Conservation (phyloP, 2,329 filamentous ascomycete species). For the Aspergillus oerlinghausenensis region DNA sequence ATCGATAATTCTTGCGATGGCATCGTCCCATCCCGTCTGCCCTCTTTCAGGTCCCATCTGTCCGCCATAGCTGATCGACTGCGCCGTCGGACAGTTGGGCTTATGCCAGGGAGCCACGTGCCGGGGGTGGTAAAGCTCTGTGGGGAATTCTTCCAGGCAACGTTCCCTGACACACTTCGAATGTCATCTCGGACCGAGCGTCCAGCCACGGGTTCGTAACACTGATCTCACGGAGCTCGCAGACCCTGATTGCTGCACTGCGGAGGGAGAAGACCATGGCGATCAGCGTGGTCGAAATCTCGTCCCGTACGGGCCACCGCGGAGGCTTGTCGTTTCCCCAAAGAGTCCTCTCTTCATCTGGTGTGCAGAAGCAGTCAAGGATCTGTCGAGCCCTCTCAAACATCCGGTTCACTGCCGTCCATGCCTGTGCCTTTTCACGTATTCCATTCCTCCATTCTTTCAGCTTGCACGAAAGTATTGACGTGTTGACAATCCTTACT, state of each 20-base stretch:
- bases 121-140: constrained; percentile 3
- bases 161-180: constrained; percentile 4
- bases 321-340: constrained; percentile 4
- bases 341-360: neutral
- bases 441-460: neutral
- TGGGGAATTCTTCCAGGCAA: constrained; percentile 10
- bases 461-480: neutral
- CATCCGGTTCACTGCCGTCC: neutral
- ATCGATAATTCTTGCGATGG: constrained; percentile 7
- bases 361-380: constrained; percentile 8
- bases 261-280: constrained; percentile 8
- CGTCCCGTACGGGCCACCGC: constrained; percentile 11
- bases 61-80: constrained; percentile 5
- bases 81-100: neutral
- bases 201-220: neutral
- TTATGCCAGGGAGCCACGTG: constrained; percentile 7
- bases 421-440: neutral
- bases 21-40: constrained; percentile 9
- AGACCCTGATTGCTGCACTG: constrained; percentile 2
- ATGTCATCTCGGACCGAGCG: constrained; percentile 10
- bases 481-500: constrained; percentile 2
- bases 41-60: constrained; percentile 9
- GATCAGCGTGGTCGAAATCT: constrained; percentile 11
- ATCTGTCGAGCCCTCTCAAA: constrained; percentile 5
- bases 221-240: neutral